Evolutionary conservation across 129 eudicot species (phyloP), one percentile per base, ranked within the genome.

Genomic region (Deinandra increscens): DNA sequence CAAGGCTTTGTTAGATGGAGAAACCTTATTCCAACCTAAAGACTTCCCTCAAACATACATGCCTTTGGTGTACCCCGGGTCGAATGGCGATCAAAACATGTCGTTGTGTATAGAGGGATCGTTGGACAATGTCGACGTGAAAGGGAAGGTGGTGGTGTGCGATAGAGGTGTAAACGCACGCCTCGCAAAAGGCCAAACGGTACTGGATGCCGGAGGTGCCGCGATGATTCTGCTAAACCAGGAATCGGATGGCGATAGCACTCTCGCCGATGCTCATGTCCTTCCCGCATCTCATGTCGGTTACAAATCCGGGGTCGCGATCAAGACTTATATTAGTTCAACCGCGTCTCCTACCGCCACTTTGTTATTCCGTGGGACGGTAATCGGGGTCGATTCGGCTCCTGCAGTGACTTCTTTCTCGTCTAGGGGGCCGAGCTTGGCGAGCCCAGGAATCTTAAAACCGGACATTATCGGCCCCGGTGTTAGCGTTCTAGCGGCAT

Each of bases 401-500:
- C 88, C 88, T 1, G 64, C 43, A 1, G 83, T 80, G 36, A 17
- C 79, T 7, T 60, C 82, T 31, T 86, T 86, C 69, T 86, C 92
- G 2, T 83, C 92, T 0, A 45, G 88, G 8, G 92, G 88, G n/a
- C 86, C 92, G 0, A 86, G 58, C 54, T 6, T 43, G 39, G 79
- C 77, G 7, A 81, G 88, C 51, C 92, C 86, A 0, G 88, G 88
- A 2, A 86, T 86, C 55, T 36, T 86, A 64, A 86, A 86, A 63
- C 91, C 91, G 23, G 88, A 86, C 75, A 80, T 86, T 69, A 80
- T 86, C 9, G 91, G 91, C 19, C 92, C 92, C 0, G 92, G 92
- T 1, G 82, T 64, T 1, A 86, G 65, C 64, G 74, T 86, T 53
- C 72, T 86, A 20, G 92, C 92, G 7, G 88, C 88, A 10, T 86